A percentile compares a stretch with the other conserved stretches of the same genome.
Evolutionary conservation across 805 yeast genomes (phyloP).

Genomic region (Brettanomyces anomalus): DNA sequence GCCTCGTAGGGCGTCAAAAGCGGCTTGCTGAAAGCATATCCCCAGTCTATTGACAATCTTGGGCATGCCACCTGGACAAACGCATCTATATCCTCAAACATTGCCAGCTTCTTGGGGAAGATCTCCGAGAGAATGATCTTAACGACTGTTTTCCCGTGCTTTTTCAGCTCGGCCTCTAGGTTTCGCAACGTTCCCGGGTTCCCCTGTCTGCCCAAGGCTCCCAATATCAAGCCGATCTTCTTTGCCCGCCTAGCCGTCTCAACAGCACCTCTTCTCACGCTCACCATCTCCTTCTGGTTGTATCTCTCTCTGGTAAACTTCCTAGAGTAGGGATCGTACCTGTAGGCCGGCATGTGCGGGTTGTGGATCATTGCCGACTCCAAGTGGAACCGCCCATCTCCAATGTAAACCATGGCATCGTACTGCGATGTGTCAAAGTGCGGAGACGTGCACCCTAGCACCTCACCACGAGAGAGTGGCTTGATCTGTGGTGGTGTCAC

Average conservation of each 20-base stretch:
- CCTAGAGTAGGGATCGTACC: slow-evolving; percentile 92
- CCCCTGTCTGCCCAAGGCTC: slow-evolving; percentile 95
- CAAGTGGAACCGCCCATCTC: slow-evolving; percentile 93
- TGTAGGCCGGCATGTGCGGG: slow-evolving; percentile 82
- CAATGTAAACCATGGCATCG: slow-evolving; percentile 82
- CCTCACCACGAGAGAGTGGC: slow-evolving; percentile 94
- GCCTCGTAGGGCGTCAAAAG: slow-evolving; percentile 93
- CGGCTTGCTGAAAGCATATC: slow-evolving; percentile 91
- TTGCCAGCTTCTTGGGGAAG: slow-evolving; percentile 83
- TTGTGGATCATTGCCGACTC: slow-evolving; percentile 97
- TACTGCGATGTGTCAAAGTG: slow-evolving; percentile 53
- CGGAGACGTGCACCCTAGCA: slow-evolving; percentile 92
- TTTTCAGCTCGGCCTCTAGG: slow-evolving; percentile 45
- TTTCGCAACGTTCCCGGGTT: slow-evolving; percentile 65
- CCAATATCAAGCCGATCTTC: slow-evolving; percentile 77
- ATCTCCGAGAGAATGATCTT: slow-evolving; percentile 85
- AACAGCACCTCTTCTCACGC: slow-evolving; percentile 69
- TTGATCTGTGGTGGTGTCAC: slow-evolving; percentile 81
- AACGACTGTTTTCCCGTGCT: slow-evolving; percentile 58
- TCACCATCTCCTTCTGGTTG: slow-evolving; percentile 75
- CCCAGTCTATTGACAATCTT: slow-evolving; percentile 94
- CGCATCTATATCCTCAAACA: slow-evolving; percentile 89
- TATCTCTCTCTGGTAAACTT: slow-evolving; percentile 85
- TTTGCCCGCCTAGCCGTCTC: slow-evolving; percentile 47
- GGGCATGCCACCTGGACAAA: slow-evolving; percentile 98